Evolutionary conservation across 2,329 filamentous ascomycete genomes (phyloP).

Genomic region (Camillea tinctor): DNA sequence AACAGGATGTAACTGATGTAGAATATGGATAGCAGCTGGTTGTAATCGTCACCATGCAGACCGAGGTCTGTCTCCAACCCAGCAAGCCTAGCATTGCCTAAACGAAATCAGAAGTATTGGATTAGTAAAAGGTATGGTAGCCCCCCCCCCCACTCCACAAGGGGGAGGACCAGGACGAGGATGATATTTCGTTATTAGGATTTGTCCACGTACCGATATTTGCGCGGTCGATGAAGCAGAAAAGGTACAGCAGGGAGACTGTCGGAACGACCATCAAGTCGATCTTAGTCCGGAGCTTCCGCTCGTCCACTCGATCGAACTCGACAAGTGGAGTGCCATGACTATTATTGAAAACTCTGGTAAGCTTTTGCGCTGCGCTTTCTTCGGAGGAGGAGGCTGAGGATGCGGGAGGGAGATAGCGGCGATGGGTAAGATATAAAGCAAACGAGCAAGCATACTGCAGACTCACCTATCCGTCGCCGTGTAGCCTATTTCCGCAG

Average conservation of each 20-base stretch:
- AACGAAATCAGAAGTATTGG: not conserved
- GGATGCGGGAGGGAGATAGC: no score
- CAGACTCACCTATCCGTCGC: conserved; percentile 45
- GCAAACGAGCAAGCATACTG: no score
- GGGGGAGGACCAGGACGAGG: no score
- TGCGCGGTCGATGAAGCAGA: conserved; percentile 69
- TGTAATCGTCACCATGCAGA: conserved; percentile 65
- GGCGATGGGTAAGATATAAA: no score
- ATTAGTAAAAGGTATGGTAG: conserved; percentile 5
- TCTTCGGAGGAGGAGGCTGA: no score
- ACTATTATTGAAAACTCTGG: conserved; percentile 25
- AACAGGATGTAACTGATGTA: conserved; percentile 73
- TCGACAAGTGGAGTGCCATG: conserved; percentile 49
- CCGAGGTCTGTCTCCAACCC: conserved; percentile 62
- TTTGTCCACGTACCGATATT: conserved; percentile 56
- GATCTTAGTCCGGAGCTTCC: conserved; percentile 57
- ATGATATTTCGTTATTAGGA: not conserved
- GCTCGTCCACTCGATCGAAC: conserved; percentile 57
- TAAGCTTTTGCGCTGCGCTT: not conserved
- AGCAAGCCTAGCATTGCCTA: conserved; percentile 67
- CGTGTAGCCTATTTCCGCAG: conserved; percentile 42
- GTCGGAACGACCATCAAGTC: conserved; percentile 63
- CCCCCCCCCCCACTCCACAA: not conserved
- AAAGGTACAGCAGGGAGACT: conserved; percentile 62
- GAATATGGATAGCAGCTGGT: conserved; percentile 64